These are phyloP conservation scores for Aspergillus mulundensis DNA, from an alignment of 495 filamentous ascomycete species.

Conservation along the genomic window DNA sequence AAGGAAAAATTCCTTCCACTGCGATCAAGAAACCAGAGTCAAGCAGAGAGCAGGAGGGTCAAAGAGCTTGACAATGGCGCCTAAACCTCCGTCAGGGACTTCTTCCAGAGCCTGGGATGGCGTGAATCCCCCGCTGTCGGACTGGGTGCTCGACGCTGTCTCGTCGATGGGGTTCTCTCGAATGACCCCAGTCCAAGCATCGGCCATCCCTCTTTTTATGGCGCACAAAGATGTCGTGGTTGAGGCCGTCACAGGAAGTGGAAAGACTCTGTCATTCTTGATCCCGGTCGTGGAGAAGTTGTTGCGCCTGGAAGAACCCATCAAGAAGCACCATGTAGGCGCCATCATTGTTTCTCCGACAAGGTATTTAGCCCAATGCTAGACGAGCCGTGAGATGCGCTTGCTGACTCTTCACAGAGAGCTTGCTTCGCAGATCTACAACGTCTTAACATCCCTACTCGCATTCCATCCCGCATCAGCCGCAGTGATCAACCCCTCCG, in stretches of 20 bases:
- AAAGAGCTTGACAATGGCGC: slow-evolving; percentile 26
- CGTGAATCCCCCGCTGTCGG: slow-evolving; percentile 70
- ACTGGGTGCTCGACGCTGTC: slow-evolving; percentile 87
- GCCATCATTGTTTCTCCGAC: slow-evolving; percentile 91
- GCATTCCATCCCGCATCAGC: slow-evolving; percentile 79
- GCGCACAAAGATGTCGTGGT: slow-evolving; percentile 96
- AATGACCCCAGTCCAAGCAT: slow-evolving; percentile 93
- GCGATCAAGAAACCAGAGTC: not conserved
- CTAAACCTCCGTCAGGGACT: slow-evolving; percentile 33
- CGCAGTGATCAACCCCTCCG: slow-evolving; percentile 48
- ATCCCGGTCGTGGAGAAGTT: slow-evolving; percentile 86
- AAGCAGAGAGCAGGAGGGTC: not conserved
- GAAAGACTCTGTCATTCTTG: slow-evolving; percentile 89
- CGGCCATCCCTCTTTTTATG: slow-evolving; percentile 87
- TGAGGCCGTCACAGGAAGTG: slow-evolving; percentile 92
- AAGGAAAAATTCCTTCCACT: slow-evolving; percentile 6
- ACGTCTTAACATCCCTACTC: slow-evolving; percentile 71
- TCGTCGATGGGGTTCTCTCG: slow-evolving; percentile 76
- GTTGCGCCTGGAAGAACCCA: slow-evolving; percentile 66
- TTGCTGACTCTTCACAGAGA: slow-evolving; percentile 52
- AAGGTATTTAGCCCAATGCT: slow-evolving; percentile 34
- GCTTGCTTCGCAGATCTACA: slow-evolving; percentile 83
- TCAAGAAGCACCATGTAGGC: slow-evolving; percentile 83
- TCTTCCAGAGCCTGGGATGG: slow-evolving; percentile 70
- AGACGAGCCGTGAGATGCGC: not conserved